These are phyloP conservation scores for Schizothecium vesticola DNA, from an alignment of 495 filamentous ascomycete genomes.

Conservation along the genomic window DNA sequence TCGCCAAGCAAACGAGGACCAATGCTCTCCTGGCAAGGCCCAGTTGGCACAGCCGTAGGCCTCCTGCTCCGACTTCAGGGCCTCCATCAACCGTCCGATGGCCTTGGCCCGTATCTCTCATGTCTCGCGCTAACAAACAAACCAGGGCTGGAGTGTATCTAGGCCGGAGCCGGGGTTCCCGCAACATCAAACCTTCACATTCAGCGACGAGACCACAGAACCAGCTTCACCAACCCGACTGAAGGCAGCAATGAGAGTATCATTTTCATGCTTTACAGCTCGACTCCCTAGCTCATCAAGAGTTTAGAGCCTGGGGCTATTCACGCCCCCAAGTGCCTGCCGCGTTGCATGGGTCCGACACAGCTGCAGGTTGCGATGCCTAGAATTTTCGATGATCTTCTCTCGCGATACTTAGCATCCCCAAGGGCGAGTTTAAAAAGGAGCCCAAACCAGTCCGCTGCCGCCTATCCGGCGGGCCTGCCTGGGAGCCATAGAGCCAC, in stretches of 20 bases:
- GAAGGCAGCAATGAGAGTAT: neutral
- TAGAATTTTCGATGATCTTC: neutral
- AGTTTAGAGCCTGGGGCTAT: neutral
- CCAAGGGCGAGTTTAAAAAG: neutral
- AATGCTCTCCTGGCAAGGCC: too few species aligned
- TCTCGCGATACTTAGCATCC: neutral
- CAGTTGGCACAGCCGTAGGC: too few species aligned
- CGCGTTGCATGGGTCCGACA: neutral
- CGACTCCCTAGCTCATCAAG: neutral
- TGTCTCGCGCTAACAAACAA: too few species aligned
- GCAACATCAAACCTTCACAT: neutral
- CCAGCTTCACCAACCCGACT: neutral
- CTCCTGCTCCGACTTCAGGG: too few species aligned
- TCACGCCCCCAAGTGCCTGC: neutral
- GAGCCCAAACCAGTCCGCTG: neutral
- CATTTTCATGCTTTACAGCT: neutral
- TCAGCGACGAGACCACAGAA: neutral
- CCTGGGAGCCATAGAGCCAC: neutral
- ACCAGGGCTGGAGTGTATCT: too few species aligned
- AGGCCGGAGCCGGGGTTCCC: neutral
- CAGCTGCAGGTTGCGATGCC: neutral
- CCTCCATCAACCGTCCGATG: too few species aligned
- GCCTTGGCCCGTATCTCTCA: too few species aligned
- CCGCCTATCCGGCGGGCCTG: neutral
- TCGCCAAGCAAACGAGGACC: too few species aligned